Evolutionary conservation across 1,139 yeast genomes (phyloP), one percentile per base, ranked within the genome.

Genomic region (Protomyces arabidopsidicola): DNA sequence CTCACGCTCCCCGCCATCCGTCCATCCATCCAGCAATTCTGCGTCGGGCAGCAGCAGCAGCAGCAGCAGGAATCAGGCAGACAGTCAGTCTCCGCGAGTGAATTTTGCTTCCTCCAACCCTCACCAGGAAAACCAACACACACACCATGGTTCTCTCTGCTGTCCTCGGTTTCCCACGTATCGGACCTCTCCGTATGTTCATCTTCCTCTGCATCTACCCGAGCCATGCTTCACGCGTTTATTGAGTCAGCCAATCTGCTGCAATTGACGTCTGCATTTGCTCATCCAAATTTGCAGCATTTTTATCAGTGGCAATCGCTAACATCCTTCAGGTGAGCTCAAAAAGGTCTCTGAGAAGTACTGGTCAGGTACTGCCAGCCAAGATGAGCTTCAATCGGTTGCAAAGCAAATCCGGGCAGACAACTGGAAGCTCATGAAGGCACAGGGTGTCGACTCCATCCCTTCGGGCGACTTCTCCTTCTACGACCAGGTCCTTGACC

Each of bases 391-490:
- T 73, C 80, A 89, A 79, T 84, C 89, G 75, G 91, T 87, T 74
- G 98, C 97, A 81, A 88, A 90, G 83, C 91, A 90, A 74, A 85
- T 93, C 79, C 88, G 98, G 83, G 91, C 87, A 73, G 82, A 82
- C 82, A 93, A 93, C 87, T 95, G 98, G 98, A 89, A 90, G 82
- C 84, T 91, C 77, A 98, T 95, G 83, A 83, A 91, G 83, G 88
- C 82, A 57, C 97, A 97, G 71, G 98, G 98, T 79, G 97, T 95
- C 69, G 97, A 93, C 77, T 79, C 91, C 80, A 91, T 93, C 74
- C 89, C 98, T 70, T 91, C 98, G 73, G 95, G 93, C 79, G 98
- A 93, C 79, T 93, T 93, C 84, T 93, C 98, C 58, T 95, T 78
- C 86, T 93, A 93, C 82, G 98, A 93, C 78, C 98, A 95, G 75